phyloP scores from a whole-genome alignment of 495 filamentous ascomycete genomes.

The Bacidia rubella region DNA sequence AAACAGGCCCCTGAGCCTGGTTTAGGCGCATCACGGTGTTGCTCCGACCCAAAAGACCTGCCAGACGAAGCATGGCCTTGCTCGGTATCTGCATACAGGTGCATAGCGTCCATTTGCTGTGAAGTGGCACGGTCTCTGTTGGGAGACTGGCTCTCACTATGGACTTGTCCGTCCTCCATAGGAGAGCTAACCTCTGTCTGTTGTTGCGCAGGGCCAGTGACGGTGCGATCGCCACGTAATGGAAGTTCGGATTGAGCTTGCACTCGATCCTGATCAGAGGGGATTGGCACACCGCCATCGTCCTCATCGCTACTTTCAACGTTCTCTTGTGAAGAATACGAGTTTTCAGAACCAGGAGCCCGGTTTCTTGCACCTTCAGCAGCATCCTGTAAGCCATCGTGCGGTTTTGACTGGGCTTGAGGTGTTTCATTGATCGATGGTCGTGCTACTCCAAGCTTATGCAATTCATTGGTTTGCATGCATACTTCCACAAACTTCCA shows the following conservation, averaged over 20 bases:
- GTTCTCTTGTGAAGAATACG: no score
- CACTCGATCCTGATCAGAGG: no score
- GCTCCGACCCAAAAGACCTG: no score
- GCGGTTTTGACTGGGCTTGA: background rate
- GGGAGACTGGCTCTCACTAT: background rate
- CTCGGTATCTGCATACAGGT: background rate
- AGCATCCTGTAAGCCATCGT: no score
- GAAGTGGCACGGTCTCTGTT: background rate
- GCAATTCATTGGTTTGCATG: background rate
- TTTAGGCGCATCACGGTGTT: no score
- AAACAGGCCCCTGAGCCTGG: slow-evolving; percentile 1
- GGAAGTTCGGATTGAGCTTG: background rate
- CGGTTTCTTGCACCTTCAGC: no score
- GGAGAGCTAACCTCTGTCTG: slow-evolving; percentile 36
- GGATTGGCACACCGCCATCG: background rate
- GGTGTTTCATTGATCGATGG: background rate
- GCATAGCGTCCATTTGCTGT: background rate
- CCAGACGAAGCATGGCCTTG: background rate
- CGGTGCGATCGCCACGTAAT: no score
- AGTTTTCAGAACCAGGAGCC: no score
- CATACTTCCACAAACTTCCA: slow-evolving; percentile 5
- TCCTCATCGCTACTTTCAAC: background rate
- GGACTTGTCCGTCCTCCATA: background rate
- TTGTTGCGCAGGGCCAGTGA: slow-evolving; percentile 46
- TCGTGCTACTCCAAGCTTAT: background rate